A percentile compares a stretch with the other conserved stretches of the same genome.
phyloP scores from a whole-genome alignment of 1,284 basidiomycete genomes.

The Caloboletus inedulis region DNA sequence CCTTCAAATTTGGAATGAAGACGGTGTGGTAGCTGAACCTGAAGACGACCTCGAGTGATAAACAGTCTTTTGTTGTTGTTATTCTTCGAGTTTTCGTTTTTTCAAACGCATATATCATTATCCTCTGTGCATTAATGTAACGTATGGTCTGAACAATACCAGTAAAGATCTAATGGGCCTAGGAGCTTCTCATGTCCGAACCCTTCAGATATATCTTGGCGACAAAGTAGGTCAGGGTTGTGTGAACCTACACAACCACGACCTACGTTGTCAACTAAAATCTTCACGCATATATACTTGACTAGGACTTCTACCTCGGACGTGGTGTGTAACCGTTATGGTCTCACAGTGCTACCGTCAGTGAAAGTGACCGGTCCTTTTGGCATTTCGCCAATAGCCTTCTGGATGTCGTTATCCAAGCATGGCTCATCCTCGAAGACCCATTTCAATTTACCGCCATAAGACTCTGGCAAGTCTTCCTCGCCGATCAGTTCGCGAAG shows the following conservation, averaged over 20 bases:
- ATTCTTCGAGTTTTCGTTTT: not conserved
- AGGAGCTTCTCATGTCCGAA: not conserved
- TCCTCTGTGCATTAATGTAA: conserved; percentile 29
- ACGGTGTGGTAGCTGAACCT: conserved; percentile 71
- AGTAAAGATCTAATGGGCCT: conserved; percentile 12
- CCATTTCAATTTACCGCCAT: conserved; percentile 71
- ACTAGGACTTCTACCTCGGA: not conserved
- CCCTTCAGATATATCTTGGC: not conserved
- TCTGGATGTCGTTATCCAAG: conserved; percentile 47
- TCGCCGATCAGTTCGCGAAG: conserved; percentile 53
- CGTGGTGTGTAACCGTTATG: conserved; percentile 1
- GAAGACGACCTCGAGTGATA: conserved; percentile 44
- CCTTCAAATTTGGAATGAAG: conserved; percentile 76
- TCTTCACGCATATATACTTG: not conserved
- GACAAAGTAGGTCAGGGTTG: not conserved
- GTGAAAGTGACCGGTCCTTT: conserved; percentile 51
- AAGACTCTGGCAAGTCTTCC: conserved; percentile 57
- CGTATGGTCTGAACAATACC: conserved; percentile 19
- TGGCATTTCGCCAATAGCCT: conserved; percentile 45
- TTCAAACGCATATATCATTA: conserved; percentile 26
- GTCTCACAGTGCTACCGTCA: conserved; percentile 38
- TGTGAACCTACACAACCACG: not conserved
- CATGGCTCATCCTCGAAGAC: conserved; percentile 58
- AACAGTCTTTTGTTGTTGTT: not conserved
- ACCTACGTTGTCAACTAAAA: too few relatives aligned